Percentiles rank a stretch among this genome's conserved stretches.
Evolutionary conservation across 2,329 filamentous ascomycete genomes (phyloP).

Genomic region (Bipolaris bicolor): DNA sequence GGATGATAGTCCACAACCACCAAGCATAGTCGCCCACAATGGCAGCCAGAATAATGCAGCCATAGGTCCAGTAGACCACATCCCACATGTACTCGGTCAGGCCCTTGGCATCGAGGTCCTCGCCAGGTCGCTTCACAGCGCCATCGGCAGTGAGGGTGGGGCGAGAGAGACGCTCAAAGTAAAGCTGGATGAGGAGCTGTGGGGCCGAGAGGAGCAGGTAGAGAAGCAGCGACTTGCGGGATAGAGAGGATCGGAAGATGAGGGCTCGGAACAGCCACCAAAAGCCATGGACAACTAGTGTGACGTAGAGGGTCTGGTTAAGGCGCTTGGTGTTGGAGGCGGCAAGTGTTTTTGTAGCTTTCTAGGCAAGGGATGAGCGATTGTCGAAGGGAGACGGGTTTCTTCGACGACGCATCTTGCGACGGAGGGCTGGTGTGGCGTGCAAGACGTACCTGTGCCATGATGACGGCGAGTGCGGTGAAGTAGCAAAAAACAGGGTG

Average conservation of each 20-base stretch:
- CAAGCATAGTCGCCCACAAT: conserved; percentile 82
- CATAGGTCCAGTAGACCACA: conserved; percentile 92
- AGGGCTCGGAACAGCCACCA: conserved; percentile 75
- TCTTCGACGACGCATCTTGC: not conserved
- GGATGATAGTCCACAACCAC: conserved; percentile 64
- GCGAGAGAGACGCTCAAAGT: conserved; percentile 83
- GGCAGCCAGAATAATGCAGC: conserved; percentile 71
- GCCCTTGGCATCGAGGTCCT: conserved; percentile 85
- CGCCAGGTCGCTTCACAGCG: conserved; percentile 76
- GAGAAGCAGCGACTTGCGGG: conserved; percentile 58
- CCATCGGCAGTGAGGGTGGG: conserved; percentile 69
- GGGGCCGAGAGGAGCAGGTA: conserved; percentile 78
- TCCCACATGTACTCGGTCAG: conserved; percentile 99
- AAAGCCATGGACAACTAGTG: conserved; percentile 71
- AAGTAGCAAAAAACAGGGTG: not conserved
- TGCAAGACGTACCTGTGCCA: conserved; percentile 11
- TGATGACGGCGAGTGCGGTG: conserved; percentile 7
- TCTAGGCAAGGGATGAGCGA: conserved; percentile 41
- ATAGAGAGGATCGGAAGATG: conserved; percentile 67
- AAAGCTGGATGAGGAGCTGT: conserved; percentile 78
- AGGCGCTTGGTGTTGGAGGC: conserved; percentile 79
- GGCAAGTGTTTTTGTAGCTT: conserved; percentile 67
- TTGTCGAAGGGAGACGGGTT: not conserved
- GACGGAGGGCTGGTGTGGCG: not conserved
- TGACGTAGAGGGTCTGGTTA: conserved; percentile 80